Conservation (phyloP, 2,329 filamentous ascomycete species). For the Ophiocordyceps camponoti-floridani region DNA sequence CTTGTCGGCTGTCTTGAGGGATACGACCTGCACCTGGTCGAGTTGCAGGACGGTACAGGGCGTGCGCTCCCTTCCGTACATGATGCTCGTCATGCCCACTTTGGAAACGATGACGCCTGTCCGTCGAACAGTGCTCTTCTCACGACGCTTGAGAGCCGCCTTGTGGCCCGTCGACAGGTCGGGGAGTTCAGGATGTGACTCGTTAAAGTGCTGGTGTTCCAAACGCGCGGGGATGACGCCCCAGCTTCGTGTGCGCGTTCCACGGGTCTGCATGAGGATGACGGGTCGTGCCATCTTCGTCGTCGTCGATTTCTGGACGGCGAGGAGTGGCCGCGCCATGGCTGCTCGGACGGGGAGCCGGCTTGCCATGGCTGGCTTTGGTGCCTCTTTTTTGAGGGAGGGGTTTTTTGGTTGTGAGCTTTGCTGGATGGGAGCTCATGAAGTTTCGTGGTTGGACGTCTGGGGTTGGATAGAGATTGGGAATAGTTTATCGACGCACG, state of each 20-base stretch:
- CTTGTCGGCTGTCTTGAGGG: constrained; percentile 60
- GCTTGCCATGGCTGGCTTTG: constrained; percentile 21
- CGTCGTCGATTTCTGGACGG: background rate
- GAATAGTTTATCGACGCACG: background rate
- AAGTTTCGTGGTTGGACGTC: constrained; percentile 5
- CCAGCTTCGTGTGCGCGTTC: constrained; percentile 36
- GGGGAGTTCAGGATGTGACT: constrained; percentile 36
- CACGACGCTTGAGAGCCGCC: constrained; percentile 40
- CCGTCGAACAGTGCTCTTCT: constrained; percentile 43
- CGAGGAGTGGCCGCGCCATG: constrained; percentile 19
- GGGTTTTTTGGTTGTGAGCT: background rate
- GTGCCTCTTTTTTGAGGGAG: background rate
- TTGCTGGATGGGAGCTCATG: no score
- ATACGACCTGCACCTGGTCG: constrained; percentile 78
- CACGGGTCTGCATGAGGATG: no score
- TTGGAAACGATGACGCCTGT: constrained; percentile 76
- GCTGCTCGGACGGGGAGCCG: constrained; percentile 26
- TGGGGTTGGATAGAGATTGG: constrained; percentile 3
- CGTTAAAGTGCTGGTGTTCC: constrained; percentile 44
- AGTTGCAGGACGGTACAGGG: constrained; percentile 88
- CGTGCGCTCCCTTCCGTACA: constrained; percentile 59
- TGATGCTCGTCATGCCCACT: constrained; percentile 90
- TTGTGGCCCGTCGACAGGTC: constrained; percentile 37
- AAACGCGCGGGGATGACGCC: constrained; percentile 31
- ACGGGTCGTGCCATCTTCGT: no score